Evolutionary conservation across 768 basidiomycete species (phyloP).

Genomic region (Polyporus arcularius): DNA sequence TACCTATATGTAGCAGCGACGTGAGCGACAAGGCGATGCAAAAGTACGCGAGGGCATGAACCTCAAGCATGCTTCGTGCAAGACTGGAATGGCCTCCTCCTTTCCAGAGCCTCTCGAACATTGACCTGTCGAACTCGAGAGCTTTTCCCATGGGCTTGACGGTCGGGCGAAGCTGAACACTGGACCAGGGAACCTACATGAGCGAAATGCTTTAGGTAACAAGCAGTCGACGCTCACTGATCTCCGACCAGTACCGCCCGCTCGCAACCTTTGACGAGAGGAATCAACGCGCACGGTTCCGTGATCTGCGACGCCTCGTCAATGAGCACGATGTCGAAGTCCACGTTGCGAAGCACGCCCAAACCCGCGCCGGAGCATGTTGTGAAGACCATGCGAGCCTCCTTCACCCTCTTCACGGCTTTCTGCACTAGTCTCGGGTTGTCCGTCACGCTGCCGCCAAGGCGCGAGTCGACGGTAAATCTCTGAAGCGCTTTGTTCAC

Average conservation of each 20-base stretch:
- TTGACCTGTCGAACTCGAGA: conserved; percentile 58
- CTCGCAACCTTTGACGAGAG: conserved; percentile 62
- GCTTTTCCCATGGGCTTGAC: conserved; percentile 60
- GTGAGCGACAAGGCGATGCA: neutral
- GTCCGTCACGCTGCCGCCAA: conserved; percentile 64
- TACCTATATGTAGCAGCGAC: conserved; percentile 32
- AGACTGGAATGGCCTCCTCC: conserved; percentile 38
- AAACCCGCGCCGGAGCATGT: conserved; percentile 69
- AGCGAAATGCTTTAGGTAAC: too few relatives aligned
- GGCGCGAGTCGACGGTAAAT: conserved; percentile 64
- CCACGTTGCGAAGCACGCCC: conserved; percentile 52
- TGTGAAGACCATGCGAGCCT: conserved; percentile 60
- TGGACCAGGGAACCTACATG: conserved; percentile 29
- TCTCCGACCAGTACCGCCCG: conserved; percentile 67
- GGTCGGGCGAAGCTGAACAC: conserved; percentile 68
- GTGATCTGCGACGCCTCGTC: conserved; percentile 76
- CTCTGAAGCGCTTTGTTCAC: conserved; percentile 58
- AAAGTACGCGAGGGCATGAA: conserved; percentile 23
- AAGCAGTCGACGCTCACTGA: too few relatives aligned
- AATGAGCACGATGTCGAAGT: conserved; percentile 64
- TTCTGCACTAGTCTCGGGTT: conserved; percentile 57
- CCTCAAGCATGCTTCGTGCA: conserved; percentile 63
- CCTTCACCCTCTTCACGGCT: conserved; percentile 58
- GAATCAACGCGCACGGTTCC: conserved; percentile 65
- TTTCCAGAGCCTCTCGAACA: conserved; percentile 61